Conservation (phyloP, 148 eudicot species). For the Heliosperma pusillum region DNA sequence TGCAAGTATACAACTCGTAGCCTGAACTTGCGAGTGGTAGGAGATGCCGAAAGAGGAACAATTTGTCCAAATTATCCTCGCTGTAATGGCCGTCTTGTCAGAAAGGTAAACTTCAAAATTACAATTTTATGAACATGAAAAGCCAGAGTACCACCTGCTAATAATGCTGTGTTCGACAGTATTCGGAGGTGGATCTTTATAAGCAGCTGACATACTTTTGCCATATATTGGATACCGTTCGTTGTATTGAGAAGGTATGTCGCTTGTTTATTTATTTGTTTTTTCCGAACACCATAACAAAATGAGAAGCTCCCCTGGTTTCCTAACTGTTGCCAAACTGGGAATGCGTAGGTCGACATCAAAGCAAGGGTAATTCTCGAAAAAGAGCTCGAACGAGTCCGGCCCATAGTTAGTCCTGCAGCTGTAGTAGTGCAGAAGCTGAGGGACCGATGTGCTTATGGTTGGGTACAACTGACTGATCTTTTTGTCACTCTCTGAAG, state of each 20-base stretch:
- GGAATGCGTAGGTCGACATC: slow-evolving; percentile 48
- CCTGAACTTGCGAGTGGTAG: slow-evolving; percentile 73
- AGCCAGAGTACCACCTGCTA: not conserved
- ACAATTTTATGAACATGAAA: not conserved
- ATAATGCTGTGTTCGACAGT: slow-evolving; percentile 36
- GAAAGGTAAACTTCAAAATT: slow-evolving; percentile 51
- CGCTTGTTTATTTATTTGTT: not conserved
- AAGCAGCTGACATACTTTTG: slow-evolving; percentile 86
- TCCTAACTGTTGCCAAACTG: not conserved
- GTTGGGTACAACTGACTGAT: slow-evolving; percentile 84
- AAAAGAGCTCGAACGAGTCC: slow-evolving; percentile 57
- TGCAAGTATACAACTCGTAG: slow-evolving; percentile 88
- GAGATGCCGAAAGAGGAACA: slow-evolving; percentile 95
- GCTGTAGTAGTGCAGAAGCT: slow-evolving; percentile 49
- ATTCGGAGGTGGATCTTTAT: slow-evolving; percentile 85
- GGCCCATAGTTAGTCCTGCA: slow-evolving; percentile 64
- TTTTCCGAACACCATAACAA: not conserved
- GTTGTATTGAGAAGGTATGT: slow-evolving; percentile 77
- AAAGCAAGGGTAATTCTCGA: slow-evolving; percentile 47
- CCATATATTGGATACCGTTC: slow-evolving; percentile 65
- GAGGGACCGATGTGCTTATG: slow-evolving; percentile 84
- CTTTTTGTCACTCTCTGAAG: slow-evolving; percentile 43
- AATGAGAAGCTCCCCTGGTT: not conserved
- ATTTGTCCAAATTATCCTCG: slow-evolving; percentile 91
- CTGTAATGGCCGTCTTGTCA: slow-evolving; percentile 78